phyloP scores from a whole-genome alignment of 2,329 filamentous ascomycete species.

The Epichloe gansuensis region DNA sequence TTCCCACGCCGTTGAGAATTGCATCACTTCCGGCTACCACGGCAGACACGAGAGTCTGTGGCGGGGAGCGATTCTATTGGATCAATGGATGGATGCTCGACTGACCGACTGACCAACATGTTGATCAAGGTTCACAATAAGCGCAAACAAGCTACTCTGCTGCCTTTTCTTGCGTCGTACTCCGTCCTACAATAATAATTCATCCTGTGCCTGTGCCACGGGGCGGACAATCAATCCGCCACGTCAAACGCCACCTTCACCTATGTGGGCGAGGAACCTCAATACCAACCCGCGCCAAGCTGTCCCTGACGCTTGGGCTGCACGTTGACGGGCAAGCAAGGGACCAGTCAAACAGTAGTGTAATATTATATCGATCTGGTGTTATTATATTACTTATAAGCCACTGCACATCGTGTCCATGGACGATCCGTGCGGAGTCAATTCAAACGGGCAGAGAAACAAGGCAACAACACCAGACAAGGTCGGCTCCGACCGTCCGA shows the following conservation, averaged over 20 bases:
- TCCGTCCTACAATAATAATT: not conserved
- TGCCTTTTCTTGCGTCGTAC: not conserved
- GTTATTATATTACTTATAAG: no score
- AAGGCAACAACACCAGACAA: no score
- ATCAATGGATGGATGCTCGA: not conserved
- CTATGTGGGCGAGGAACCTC: not conserved
- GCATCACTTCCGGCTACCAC: not conserved
- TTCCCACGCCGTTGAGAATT: not conserved
- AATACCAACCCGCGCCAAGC: not conserved
- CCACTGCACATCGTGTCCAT: no score
- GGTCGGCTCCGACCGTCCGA: no score
- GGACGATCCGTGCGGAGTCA: no score
- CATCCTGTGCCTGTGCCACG: not conserved
- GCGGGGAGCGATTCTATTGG: not conserved
- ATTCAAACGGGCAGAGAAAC: no score
- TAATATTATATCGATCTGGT: no score
- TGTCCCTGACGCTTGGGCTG: no score
- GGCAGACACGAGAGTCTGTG: constrained; percentile 5
- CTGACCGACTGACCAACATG: not conserved
- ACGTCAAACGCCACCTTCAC: not conserved
- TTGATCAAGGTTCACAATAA: not conserved
- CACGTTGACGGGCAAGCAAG: no score
- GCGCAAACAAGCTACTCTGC: not conserved
- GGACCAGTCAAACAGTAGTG: no score
- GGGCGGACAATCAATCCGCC: not conserved